Conservation (phyloP, 2,329 filamentous ascomycete species). For the Cephalotrichum gorgonifer region DNA sequence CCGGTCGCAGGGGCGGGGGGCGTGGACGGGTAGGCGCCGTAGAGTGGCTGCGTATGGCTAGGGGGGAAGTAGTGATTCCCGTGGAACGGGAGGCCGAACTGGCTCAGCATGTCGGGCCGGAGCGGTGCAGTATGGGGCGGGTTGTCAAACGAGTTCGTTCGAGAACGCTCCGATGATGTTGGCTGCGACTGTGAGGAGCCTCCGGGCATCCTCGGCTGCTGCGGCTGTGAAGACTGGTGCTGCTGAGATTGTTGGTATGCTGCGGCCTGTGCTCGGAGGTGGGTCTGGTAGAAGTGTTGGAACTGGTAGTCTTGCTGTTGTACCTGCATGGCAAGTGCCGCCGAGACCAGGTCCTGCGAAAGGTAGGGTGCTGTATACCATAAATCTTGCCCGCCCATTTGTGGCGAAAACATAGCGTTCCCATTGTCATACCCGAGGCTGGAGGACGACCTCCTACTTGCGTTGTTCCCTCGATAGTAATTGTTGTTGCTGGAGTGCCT, state of each 20-base stretch:
- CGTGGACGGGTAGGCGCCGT: conserved; percentile 46
- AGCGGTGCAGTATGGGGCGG: conserved; percentile 48
- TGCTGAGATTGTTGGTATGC: conserved; percentile 23
- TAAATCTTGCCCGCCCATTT: conserved; percentile 3
- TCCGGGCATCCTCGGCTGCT: conserved; percentile 31
- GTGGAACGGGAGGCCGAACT: conserved; percentile 27
- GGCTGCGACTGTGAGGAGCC: conserved; percentile 19
- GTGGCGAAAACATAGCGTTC: conserved; percentile 7
- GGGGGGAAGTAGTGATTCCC: conserved; percentile 15
- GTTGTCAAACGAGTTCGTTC: conserved; percentile 55
- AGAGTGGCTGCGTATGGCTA: conserved; percentile 26
- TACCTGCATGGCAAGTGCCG: conserved; percentile 17
- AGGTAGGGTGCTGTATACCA: conserved; percentile 2
- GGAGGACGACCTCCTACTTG: conserved; percentile 42
- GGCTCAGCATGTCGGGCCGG: conserved; percentile 45
- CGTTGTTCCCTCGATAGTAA: conserved; percentile 29
- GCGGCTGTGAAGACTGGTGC: conserved; percentile 17
- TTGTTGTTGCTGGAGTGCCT: conserved; percentile 33
- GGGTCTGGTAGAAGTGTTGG: conserved; percentile 11
- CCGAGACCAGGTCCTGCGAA: background rate
- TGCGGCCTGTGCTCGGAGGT: conserved; percentile 22
- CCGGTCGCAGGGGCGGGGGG: conserved; percentile 32
- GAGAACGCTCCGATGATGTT: conserved; percentile 36
- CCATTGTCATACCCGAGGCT: conserved; percentile 36
- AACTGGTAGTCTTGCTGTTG: conserved; percentile 5